Percentiles rank a stretch among this genome's conserved stretches.
Conservation (phyloP, 352 stramenopile species). For the Pythium insidiosum region DNA sequence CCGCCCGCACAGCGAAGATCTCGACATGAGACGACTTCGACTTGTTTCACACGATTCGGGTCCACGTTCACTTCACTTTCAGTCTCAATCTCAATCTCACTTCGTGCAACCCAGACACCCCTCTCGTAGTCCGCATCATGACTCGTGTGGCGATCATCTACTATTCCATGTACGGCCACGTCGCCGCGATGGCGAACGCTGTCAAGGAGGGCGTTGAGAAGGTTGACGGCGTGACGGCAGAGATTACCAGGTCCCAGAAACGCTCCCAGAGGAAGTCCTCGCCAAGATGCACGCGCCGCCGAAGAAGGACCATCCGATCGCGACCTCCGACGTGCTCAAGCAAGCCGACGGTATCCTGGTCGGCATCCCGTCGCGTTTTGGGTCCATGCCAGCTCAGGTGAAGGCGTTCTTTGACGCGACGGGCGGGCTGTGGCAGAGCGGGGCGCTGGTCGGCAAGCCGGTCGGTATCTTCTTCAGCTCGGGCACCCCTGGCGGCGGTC, state of each 20-base stretch:
- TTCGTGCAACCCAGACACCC: no score
- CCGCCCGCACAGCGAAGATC: no score
- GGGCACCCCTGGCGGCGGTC: constrained; percentile 51
- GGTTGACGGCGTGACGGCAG: constrained; percentile 38
- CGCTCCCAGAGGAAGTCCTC: constrained; percentile 71
- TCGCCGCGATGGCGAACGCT: constrained; percentile 40
- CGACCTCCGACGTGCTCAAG: constrained; percentile 48
- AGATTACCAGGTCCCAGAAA: constrained; percentile 78
- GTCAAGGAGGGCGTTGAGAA: constrained; percentile 62
- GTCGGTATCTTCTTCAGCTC: no score
- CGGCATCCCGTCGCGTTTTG: constrained; percentile 81
- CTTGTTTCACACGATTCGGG: no score
- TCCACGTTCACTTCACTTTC: no score
- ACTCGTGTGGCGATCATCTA: constrained; percentile 62
- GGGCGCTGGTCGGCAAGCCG: constrained; percentile 57
- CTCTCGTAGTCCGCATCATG: no score
- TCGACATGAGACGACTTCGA: no score
- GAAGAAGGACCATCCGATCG: constrained; percentile 68
- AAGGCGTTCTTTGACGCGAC: constrained; percentile 67
- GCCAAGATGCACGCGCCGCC: no score
- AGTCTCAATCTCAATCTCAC: no score
- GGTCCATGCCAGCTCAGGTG: constrained; percentile 54
- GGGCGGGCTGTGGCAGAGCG: constrained; percentile 50
- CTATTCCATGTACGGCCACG: constrained; percentile 77
- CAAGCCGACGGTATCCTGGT: constrained; percentile 84